Conservation (phyloP, 202 grass and related monocot genomes). For the Zizania palustris region DNA sequence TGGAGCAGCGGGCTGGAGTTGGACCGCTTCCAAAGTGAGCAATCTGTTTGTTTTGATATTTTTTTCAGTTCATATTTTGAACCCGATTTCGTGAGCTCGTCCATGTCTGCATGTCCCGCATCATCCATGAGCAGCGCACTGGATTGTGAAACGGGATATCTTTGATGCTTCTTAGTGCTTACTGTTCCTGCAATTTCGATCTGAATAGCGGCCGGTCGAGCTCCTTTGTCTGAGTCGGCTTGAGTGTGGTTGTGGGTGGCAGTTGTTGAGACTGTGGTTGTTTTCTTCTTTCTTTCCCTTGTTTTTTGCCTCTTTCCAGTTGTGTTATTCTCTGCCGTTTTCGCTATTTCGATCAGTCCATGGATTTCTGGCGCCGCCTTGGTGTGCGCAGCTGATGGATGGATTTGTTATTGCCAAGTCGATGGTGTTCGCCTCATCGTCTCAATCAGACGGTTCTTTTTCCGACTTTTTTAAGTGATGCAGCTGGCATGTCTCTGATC, state of each 20-base stretch:
- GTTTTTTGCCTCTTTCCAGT: not conserved
- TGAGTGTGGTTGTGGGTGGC: not conserved
- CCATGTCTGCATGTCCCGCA: not conserved
- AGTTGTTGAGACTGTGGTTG: not conserved
- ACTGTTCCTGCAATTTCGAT: slow-evolving; percentile 34
- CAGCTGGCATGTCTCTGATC: slow-evolving; percentile 42
- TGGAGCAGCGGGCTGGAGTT: not conserved
- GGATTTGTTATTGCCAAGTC: slow-evolving; percentile 2
- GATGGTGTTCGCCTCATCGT: not conserved
- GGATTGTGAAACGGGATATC: not conserved
- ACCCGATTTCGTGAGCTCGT: slow-evolving; percentile 6
- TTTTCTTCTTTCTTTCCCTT: not conserved
- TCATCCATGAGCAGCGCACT: not conserved
- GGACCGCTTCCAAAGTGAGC: slow-evolving; percentile 31
- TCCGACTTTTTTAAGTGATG: slow-evolving; percentile 25
- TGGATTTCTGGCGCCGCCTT: not conserved
- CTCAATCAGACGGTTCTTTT: slow-evolving; percentile 30
- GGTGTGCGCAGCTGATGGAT: not conserved
- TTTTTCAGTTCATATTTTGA: not conserved
- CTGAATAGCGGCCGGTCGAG: not conserved
- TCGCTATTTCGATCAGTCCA: not conserved
- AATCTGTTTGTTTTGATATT: not conserved
- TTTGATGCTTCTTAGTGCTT: not conserved
- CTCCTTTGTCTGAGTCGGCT: not conserved
- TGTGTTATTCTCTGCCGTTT: not conserved